Base-by-base conservation (phyloP, 352 stramenopile genomes). In the Pythium phragmitis region DNA sequence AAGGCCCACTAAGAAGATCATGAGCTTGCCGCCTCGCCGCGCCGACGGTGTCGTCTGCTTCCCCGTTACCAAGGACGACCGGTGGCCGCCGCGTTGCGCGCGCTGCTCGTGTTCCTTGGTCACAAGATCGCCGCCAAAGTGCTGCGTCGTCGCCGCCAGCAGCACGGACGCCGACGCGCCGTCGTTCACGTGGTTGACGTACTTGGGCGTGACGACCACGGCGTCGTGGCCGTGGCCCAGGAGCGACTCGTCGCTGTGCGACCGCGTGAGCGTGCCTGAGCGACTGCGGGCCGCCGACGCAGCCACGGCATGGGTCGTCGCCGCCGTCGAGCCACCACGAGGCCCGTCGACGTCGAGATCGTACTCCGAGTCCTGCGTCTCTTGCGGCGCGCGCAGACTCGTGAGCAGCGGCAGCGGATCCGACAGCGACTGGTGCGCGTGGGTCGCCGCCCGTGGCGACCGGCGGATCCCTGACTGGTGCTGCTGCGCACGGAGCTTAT, bases 91-190 rank as follows among this genome's bases (percentile, higher is more conserved):
- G 0, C 83, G 68, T 67, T 92, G 70, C 5, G 83, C 82, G 14
- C 85, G 85, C 34, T 73, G 76, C 51, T 77, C 80, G 73, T 94
- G 85, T 51, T 94, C 85, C 9, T 92, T 75, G 2, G 85, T 94
- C 12, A 92, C 83, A 4, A 94, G 67, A 39, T 94, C 85, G 2
- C 85, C 85, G 28, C 85, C 85, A 80, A 94, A 94, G 69, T 94
- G 82, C 70, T 94, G 82, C 62, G 85, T 92, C 11, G 83, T 90
- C 6, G 85, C 85, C 16, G 85, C 85, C 19, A 94, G 67, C 34
- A 94, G 57, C 26, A 94, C 81, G 19, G 80, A 91, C 33, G 76
- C 89, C 41, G 81, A 70, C n/a, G 82, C 82, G 5, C 67, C 70
- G 41, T 91, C 82, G 63, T 85, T 76, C 34, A 91, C 65, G 65